Evolutionary conservation across 352 stramenopile genomes (phyloP).

Genomic region (Phytophthora citricola): DNA sequence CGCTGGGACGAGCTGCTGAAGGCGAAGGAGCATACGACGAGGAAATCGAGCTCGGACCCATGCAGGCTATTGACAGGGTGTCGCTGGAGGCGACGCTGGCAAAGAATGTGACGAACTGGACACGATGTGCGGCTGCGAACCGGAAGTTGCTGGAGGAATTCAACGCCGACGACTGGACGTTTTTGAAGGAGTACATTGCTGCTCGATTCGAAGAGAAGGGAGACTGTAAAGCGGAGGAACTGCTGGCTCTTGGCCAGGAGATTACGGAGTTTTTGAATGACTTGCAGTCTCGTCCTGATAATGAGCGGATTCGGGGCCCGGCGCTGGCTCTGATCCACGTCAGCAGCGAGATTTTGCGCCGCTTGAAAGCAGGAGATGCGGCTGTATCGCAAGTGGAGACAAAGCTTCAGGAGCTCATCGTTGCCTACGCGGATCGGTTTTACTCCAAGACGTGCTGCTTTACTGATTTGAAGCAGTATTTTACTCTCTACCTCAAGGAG

Average conservation of each 20-base stretch:
- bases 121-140: conserved; percentile 62
- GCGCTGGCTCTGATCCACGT: conserved; percentile 73
- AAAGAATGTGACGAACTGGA: conserved; percentile 57
- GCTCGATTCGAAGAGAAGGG: conserved; percentile 51
- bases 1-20: conserved; percentile 66
- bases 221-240: conserved; percentile 10
- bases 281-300: conserved; percentile 53
- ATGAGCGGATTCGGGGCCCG: conserved; percentile 68
- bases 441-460: conserved; percentile 88
- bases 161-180: conserved; percentile 87
- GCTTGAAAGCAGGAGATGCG: conserved; percentile 34
- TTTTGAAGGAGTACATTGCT: conserved; percentile 71
- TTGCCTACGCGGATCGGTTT: conserved; percentile 73
- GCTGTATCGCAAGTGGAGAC: conserved; percentile 44
- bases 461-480: conserved; percentile 85
- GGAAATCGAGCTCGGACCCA: conserved; percentile 84
- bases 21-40: conserved; percentile 81
- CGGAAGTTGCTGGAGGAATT: conserved; percentile 66
- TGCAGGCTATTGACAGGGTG: conserved; percentile 81
- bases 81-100: conserved; percentile 71
- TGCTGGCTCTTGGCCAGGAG: conserved; percentile 37
- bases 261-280: conserved; percentile 49
- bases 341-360: conserved; percentile 51
- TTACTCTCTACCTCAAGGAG: conserved; percentile 52
- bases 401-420: conserved; percentile 55